Evolutionary conservation across 441 rosid genomes (phyloP), one percentile per base, ranked within the genome.

Genomic region (Arabidopsis hybrid): DNA sequence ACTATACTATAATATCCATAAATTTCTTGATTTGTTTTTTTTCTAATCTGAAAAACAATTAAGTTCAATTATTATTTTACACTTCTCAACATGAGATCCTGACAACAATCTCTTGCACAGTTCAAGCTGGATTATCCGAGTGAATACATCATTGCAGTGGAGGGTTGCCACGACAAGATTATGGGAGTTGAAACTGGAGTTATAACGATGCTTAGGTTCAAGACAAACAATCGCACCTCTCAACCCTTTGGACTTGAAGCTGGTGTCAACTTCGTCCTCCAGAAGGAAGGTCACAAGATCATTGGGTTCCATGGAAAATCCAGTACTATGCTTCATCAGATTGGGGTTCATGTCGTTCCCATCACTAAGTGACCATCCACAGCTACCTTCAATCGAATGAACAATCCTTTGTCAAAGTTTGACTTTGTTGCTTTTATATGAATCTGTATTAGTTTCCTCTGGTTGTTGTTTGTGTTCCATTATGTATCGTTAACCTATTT

Each of bases 201-300:
- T 14, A 21, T 73, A 35, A 73, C 77, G 0, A 64, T 57, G 77
- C 66, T 75, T 40, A 60, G 21, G 62, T 75, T 75, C 47, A 68
- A 67, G 63, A 75, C 73, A 3, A 75, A 75, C 62, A 67, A 75
- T 31, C 72, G 63, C 6, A 59, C 56, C 7, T 75, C 72, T 67
- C 46, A 17, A 51, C 62, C 73, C 6, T 75, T 75, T 45, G 78
- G 78, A 29, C 55, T 67, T 6, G 69, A 67, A 39, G 1, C 32
- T 5, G 29, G 38, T 13, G 39, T 21, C 29, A 59, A 1, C 5
- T 75, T 75, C 31, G 26, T 45, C 42, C 29, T 75, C n/a, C 31
- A 39, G 45, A 60, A 67, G 47, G 67, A 67, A n/a, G 57, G 57
- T 50, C 38, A 68, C 47, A 75, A 60, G 43, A 75, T 67, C 50